Evolutionary conservation across 805 yeast species (phyloP).

Genomic region (Jamesozyma piceae): DNA sequence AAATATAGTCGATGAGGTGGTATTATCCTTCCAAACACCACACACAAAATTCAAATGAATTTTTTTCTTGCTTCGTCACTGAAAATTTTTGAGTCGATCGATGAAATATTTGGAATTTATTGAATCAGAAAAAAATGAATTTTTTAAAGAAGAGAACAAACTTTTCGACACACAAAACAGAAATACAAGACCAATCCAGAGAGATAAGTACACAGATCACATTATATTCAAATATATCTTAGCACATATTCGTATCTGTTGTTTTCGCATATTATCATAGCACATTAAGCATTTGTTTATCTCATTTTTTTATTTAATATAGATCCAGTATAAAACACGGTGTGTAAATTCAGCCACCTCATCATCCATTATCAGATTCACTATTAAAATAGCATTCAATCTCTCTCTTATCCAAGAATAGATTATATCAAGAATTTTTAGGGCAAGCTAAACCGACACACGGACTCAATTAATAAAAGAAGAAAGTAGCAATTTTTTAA

Average conservation of each 20-base stretch:
- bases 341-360: background rate
- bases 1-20: background rate
- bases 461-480: background rate
- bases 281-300: background rate
- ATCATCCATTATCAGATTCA: background rate
- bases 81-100: background rate
- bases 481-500: background rate
- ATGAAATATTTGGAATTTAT: background rate
- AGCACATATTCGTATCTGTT: background rate
- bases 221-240: background rate
- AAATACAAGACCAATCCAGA: background rate
- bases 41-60: too few species aligned
- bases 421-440: too few species aligned
- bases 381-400: background rate
- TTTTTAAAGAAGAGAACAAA: background rate
- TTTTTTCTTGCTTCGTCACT: background rate
- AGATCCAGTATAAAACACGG: background rate
- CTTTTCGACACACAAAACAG: background rate
- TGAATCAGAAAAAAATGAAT: background rate
- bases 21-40: constrained; percentile 5
- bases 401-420: too few species aligned
- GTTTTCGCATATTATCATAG: background rate
- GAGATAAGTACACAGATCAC: background rate
- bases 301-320: background rate
- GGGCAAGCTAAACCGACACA: too few species aligned